A percentile compares a stretch with the other conserved stretches of the same genome.
Conservation (phyloP, 306 rosid genomes). For the Medicago lupulina region DNA sequence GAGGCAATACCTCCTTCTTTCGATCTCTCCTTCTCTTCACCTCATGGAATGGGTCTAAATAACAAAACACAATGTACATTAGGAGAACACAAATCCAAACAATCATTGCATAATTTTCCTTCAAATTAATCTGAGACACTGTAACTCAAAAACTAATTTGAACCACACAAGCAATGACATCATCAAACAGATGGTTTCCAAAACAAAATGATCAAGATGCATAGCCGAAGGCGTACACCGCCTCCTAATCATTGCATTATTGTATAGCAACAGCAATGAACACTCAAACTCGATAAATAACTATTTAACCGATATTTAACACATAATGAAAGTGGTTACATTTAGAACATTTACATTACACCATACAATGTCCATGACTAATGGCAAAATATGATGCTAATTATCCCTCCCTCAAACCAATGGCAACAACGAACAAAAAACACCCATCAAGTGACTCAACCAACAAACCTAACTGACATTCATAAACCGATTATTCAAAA, state of each 20-base stretch:
- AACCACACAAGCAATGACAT: not conserved
- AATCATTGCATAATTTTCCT: slow-evolving; percentile 1
- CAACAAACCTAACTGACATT: too few species aligned
- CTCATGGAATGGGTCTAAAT: slow-evolving; percentile 85
- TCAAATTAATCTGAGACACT: slow-evolving; percentile 15
- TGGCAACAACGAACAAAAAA: too few species aligned
- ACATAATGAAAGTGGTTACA: too few species aligned
- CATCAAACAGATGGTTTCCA: slow-evolving; percentile 7
- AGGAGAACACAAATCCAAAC: slow-evolving; percentile 13
- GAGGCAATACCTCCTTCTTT: slow-evolving; percentile 74
- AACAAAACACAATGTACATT: slow-evolving; percentile 35
- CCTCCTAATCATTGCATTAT: too few species aligned
- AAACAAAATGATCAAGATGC: not conserved
- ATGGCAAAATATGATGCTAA: too few species aligned
- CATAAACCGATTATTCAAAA: not conserved
- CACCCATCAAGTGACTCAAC: too few species aligned
- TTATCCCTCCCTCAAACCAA: too few species aligned
- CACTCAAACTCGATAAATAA: not conserved
- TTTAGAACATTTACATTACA: not conserved
- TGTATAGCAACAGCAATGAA: not conserved
- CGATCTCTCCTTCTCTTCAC: slow-evolving; percentile 95
- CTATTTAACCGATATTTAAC: not conserved
- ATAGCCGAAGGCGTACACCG: too few species aligned
- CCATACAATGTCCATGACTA: not conserved
- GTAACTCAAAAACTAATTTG: slow-evolving; percentile 15